Evolutionary conservation across 2,329 filamentous ascomycete genomes (phyloP), one percentile per base, ranked within the genome.

Genomic region (Didymosphaeria variabile): DNA sequence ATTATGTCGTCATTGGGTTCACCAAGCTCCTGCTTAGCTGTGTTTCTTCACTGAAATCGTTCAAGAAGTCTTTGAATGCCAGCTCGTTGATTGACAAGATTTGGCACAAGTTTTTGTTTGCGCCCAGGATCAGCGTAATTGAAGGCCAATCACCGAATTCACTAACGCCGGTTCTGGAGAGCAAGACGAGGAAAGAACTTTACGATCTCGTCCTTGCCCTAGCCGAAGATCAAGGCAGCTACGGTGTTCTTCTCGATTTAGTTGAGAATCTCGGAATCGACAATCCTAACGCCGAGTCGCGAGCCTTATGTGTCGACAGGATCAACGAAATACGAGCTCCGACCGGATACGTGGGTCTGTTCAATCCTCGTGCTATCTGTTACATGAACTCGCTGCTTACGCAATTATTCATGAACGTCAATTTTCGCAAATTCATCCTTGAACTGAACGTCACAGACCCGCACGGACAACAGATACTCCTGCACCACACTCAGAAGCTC

Each of bases 361-460:
- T 86, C 59, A 99, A 99, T 71, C 85, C 97, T 17, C 95, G 93
- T 10, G 97, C 97, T 74, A 98, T 96, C 0, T 99, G 95, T 79
- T 99, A 99, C 75, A 86, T 98, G 74, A 99, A 99, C 76, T 98
- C 95, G 0, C 83, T 99, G 0, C 85, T 98, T 62, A 94, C 93
- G 0, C 95, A 99, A 74, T 86, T 99, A 0, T 99, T 94, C 82
- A 98, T 97, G 93, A 98, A 99, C 73, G 81, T 91, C 17, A 85
- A 88, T 7, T 98, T 99, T 72, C 90, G 95, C 19, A 85, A 87
- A 17, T 97, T 98, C 77, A 91, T 99, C 68, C 84, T 98, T 12
- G 63, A 77, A 62, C 57, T 77, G 54, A 55, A 83, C 9, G 80
- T 92, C 26, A 77, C 82, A 15, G 87, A 90, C 63, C 78, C 81